A percentile compares a stretch with the other conserved stretches of the same genome.
Evolutionary conservation across 768 basidiomycete genomes (phyloP).

Genomic region (Collybiopsis luxurians): DNA sequence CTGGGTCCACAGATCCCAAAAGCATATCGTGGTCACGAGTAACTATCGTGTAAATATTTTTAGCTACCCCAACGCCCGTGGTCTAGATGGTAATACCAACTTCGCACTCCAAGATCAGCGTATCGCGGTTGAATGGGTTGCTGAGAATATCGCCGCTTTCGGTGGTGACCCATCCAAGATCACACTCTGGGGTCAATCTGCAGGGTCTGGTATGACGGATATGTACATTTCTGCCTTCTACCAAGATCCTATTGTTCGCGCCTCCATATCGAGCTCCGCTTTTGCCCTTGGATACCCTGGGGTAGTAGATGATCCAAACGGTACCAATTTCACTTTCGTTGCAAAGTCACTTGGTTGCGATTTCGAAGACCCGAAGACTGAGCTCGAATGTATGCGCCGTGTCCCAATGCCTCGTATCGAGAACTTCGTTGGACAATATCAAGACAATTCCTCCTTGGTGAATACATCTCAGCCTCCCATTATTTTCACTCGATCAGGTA

Average conservation of each 20-base stretch:
- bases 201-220: constrained; percentile 5
- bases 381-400: constrained; percentile 13
- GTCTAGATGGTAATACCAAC: constrained; percentile 18
- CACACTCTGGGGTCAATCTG: constrained; percentile 20
- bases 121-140: constrained; percentile 25
- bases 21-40: constrained; percentile 12
- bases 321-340: constrained; percentile 12
- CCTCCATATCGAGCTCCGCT: constrained; percentile 9
- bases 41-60: constrained; percentile 14
- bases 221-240: constrained; percentile 7
- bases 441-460: constrained; percentile 4
- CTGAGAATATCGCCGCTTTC: constrained; percentile 15
- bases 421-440: constrained; percentile 13
- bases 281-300: background rate
- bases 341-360: constrained; percentile 12
- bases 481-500: background rate
- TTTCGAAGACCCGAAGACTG: background rate
- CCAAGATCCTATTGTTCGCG: constrained; percentile 11
- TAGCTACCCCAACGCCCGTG: constrained; percentile 11
- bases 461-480: constrained; percentile 9
- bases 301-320: background rate
- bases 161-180: constrained; percentile 27
- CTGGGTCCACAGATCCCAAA: constrained; percentile 13
- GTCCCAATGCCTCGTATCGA: constrained; percentile 7
- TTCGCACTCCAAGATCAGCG: constrained; percentile 27